A percentile compares a stretch with the other conserved stretches of the same genome.
Evolutionary conservation across 2,329 filamentous ascomycete genomes (phyloP).

Genomic region (Zasmidium citrigriseum): DNA sequence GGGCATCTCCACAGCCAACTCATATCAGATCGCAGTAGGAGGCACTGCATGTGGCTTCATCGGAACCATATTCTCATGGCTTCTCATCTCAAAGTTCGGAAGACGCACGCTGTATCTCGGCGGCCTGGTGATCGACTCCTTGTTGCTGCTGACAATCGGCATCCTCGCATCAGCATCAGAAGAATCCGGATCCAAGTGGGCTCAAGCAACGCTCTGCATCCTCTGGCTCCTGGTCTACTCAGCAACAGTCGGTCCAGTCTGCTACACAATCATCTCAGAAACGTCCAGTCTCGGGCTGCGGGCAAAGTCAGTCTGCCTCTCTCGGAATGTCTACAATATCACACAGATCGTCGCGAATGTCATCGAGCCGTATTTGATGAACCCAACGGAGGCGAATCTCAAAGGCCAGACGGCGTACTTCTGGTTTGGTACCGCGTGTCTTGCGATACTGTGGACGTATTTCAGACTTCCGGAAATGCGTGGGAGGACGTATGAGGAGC

Average conservation of each 20-base stretch:
- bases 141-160: constrained; percentile 31
- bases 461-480: constrained; percentile 43
- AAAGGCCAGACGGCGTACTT: constrained; percentile 43
- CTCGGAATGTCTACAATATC: constrained; percentile 33
- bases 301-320: constrained; percentile 31
- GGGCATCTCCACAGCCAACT: constrained; percentile 30
- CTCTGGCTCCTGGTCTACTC: constrained; percentile 30
- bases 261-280: constrained; percentile 36
- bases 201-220: constrained; percentile 37
- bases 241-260: constrained; percentile 35
- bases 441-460: constrained; percentile 39
- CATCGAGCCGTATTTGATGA: constrained; percentile 36
- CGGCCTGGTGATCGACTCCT: constrained; percentile 29
- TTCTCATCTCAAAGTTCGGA: constrained; percentile 36
- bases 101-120: constrained; percentile 38
- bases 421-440: constrained; percentile 36
- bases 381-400: constrained; percentile 31
- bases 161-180: constrained; percentile 16
- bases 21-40: constrained; percentile 7
- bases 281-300: constrained; percentile 32
- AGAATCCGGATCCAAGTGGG: constrained; percentile 27
- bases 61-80: constrained; percentile 35
- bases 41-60: constrained; percentile 31
- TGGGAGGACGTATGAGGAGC: constrained; percentile 43
- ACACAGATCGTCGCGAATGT: constrained; percentile 32